A percentile compares a stretch with the other conserved stretches of the same genome.
Evolutionary conservation across 345 rosid genomes (phyloP).

Genomic region (Zanthoxylum bungeanum): DNA sequence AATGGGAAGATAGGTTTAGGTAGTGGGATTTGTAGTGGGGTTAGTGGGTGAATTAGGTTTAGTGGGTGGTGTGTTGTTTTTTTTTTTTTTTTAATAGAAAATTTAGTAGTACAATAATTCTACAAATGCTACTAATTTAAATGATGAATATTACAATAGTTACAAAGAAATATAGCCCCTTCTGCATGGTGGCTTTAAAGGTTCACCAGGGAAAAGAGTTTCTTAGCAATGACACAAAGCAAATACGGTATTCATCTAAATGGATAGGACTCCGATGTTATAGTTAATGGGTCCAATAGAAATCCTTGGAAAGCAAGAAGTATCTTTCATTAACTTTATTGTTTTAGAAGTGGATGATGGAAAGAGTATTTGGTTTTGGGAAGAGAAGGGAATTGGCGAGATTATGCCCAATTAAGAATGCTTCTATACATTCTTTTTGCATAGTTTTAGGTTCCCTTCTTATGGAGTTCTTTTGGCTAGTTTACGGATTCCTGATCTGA

Average conservation of each 20-base stretch:
- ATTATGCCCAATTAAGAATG: not conserved
- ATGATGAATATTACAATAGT: no score
- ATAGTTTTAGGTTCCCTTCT: not conserved
- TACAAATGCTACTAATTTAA: no score
- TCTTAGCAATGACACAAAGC: not conserved
- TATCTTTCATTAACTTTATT: not conserved
- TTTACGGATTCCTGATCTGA: not conserved
- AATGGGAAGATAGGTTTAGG: no score
- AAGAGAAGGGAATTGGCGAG: not conserved
- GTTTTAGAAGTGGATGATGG: not conserved
- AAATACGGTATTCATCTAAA: not conserved
- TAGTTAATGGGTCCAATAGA: not conserved
- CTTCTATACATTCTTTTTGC: not conserved
- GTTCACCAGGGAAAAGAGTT: not conserved
- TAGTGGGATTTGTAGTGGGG: no score
- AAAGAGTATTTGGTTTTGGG: not conserved
- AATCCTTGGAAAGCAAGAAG: not conserved
- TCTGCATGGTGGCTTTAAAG: no score
- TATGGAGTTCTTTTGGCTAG: not conserved
- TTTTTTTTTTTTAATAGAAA: no score
- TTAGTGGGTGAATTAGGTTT: no score
- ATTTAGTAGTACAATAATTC: no score
- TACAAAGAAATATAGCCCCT: not conserved
- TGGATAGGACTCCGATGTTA: not conserved
- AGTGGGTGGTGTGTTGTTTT: no score